Evolutionary conservation across 208 protist genomes (phyloP).

Genomic region (Trichomonas tenax): DNA sequence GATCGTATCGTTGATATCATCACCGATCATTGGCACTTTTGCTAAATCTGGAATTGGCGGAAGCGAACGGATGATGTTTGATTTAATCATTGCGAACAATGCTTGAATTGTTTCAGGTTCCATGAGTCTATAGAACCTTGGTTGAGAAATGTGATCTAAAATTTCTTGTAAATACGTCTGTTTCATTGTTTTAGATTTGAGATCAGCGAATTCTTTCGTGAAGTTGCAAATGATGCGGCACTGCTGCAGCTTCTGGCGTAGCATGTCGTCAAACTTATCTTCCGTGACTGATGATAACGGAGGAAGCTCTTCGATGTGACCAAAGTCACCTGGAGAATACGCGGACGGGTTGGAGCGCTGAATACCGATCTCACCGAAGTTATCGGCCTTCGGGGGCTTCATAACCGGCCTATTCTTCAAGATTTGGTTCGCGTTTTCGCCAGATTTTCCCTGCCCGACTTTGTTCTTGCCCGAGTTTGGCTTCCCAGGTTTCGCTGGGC

Average conservation of each 20-base stretch:
- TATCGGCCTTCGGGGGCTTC: background rate
- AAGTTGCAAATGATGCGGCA: background rate
- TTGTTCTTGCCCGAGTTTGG: background rate
- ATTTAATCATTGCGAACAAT: slow-evolving; percentile 13
- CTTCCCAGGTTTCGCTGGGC: background rate
- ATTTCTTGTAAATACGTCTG: background rate
- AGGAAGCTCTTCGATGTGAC: background rate
- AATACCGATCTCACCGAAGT: background rate
- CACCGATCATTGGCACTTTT: slow-evolving; percentile 4
- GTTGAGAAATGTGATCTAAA: slow-evolving; percentile 12
- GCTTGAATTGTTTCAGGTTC: background rate
- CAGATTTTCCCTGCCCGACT: background rate
- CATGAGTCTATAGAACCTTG: background rate
- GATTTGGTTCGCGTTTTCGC: background rate
- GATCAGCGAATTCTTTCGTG: background rate
- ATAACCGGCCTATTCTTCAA: background rate
- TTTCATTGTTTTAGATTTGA: background rate
- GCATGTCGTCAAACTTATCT: background rate
- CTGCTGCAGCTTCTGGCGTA: background rate
- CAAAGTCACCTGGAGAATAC: background rate
- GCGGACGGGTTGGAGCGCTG: background rate
- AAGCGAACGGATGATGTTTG: background rate
- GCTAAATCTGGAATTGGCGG: background rate
- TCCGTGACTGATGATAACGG: background rate
- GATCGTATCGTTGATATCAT: slow-evolving; percentile 12